A percentile compares a stretch with the other conserved stretches of the same genome.
Evolutionary conservation across 2,329 filamentous ascomycete genomes (phyloP).

Genomic region (Dothideomycetidae sp.): DNA sequence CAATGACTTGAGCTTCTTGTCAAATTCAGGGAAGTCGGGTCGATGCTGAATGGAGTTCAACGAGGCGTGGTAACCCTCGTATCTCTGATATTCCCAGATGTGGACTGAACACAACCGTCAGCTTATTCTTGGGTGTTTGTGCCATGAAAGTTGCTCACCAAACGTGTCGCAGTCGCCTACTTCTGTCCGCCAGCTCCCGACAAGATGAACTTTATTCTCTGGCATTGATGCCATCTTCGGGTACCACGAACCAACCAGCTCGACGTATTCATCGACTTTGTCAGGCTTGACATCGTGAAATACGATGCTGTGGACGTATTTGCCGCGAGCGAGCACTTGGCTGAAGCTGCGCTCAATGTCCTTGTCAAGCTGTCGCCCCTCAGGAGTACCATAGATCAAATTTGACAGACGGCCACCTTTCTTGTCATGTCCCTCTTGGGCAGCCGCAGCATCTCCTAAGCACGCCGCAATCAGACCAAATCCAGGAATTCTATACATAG

Average conservation of each 20-base stretch:
- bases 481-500: neutral
- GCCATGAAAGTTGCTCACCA: slow-evolving; percentile 41
- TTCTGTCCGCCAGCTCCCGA: slow-evolving; percentile 96
- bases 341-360: slow-evolving; percentile 95
- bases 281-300: slow-evolving; percentile 93
- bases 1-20: slow-evolving; percentile 68
- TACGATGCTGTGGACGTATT: slow-evolving; percentile 96
- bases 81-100: slow-evolving; percentile 98
- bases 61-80: slow-evolving; percentile 88
- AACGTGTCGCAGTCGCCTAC: slow-evolving; percentile 96
- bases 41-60: slow-evolving; percentile 71
- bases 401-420: slow-evolving; percentile 56
- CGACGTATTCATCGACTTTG: slow-evolving; percentile 86
- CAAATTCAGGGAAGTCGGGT: slow-evolving; percentile 71
- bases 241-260: slow-evolving; percentile 83
- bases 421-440: slow-evolving; percentile 48
- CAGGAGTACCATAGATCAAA: slow-evolving; percentile 92
- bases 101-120: slow-evolving; percentile 50
- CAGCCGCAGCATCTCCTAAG: slow-evolving; percentile 40
- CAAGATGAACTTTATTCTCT: slow-evolving; percentile 88
- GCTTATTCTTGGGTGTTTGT: neutral
- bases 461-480: neutral
- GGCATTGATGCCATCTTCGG: slow-evolving; percentile 70
- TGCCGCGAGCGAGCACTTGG: slow-evolving; percentile 84
- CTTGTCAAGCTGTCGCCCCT: slow-evolving; percentile 83